Evolutionary conservation across 2,329 filamentous ascomycete genomes (phyloP), one percentile per base, ranked within the genome.

Genomic region (Pezicula radicicola): DNA sequence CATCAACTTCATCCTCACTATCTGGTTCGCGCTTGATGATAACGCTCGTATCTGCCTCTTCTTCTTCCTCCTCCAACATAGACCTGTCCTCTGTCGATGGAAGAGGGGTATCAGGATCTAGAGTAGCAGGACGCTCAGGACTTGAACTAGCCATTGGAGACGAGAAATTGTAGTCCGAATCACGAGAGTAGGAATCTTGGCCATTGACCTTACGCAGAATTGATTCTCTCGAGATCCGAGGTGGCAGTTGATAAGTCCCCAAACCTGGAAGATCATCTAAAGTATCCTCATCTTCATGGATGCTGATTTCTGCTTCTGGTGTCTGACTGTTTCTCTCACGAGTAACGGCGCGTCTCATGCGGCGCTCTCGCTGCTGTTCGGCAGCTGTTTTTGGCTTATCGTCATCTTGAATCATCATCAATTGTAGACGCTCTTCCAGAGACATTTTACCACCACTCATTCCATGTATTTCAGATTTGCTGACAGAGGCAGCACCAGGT

Each of bases 51-150:
- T 78, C 71, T 42, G 75, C 70, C 12, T 76, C 67, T 9, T 71
- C 69, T 35, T 83, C 80, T n/a, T 80, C 77, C 40, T 76, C 80
- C n/a, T 80, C 77, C 40, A 83, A 67, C 37, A 83, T 74, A 2
- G 79, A 81, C 13, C 67, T 69, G 58, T 84, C 84, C 70, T 97
- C 93, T 13, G 91, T 87, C 35, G 90, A 95, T 18, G 90, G 92
- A 60, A 97, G 90, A 0, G 93, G 89, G 39, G 94, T 81, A 68
- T 97, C 93, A 6, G 93, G 93, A 66, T 97, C 91, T 54, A 91
- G 78, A 30, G 83, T 73, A 46, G 82, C 74, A 52, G 72, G 77
- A n/a, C 74, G 79, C 54, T 81, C 76, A 12, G 82, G 79, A 59
- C 73, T 84, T 2, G 81, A 83, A 55, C 77, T 79, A 2, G 78